Base-by-base conservation (phyloP, 2,329 filamentous ascomycete species). In the Talaromyces sp. region DNA sequence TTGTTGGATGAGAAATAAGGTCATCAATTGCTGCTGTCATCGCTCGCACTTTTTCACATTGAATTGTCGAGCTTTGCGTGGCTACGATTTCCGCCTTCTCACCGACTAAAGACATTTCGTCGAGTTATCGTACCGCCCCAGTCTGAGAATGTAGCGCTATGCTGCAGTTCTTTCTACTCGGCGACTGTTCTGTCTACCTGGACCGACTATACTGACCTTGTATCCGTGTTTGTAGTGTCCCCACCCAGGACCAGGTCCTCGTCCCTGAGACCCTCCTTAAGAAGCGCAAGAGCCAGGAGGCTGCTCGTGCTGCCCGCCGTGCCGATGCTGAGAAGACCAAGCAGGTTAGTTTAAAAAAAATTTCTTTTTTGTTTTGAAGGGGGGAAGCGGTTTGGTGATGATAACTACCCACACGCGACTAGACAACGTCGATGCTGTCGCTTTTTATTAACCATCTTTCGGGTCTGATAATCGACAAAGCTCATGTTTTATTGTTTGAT, bases 221-320 rank as follows among this genome's bases (percentile, higher is more conserved):
- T 61, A 63, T 64, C 59, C 62, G 65, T 47, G 44, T 60, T 78
- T 96, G 92, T 83, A 88, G 88, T 82, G 91, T 96, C 77, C 92
- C 95, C 72, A 96, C 92, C 81, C 83, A 93, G 82, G 91, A 97
- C 81, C 90, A 98, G 81, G 88, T 99, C 80, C 86, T 98, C 80
- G 92, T 98, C 78, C 95, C 95, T 73, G 95, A 99, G 91, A 99
- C 95, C 75, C 91, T 99, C 77, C 88, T 99, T 81, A 99, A 99
- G 91, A 99, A 99, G 92, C 91, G 95, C 85, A 99, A 99, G 92
- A 92, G 88, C 81, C 93, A 97, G 85, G 95, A 99, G 88, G 96
- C 97, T 88, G 92, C 93, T 80, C 91, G 93, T 80, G 93, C 95
- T 80, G 91, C 93, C 83, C 89, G 88, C 79, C 81, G 85, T 71